A percentile compares a stretch with the other conserved stretches of the same genome.
Conservation (phyloP, 2,329 filamentous ascomycete genomes). For the Ophiocordyceps camponoti-rufipedis region DNA sequence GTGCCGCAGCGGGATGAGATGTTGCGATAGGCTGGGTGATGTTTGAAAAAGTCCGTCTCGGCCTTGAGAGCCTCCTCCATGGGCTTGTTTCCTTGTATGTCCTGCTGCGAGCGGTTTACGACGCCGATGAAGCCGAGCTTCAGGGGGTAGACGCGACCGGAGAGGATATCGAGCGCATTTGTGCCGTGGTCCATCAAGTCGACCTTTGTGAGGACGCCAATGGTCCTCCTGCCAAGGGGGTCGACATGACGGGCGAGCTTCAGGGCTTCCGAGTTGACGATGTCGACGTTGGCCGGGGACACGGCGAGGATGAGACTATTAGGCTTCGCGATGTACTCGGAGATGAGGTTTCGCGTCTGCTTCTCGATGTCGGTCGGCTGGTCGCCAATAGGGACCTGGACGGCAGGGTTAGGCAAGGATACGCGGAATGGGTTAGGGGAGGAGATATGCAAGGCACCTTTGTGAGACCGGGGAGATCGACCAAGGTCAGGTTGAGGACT, state of each 20-base stretch:
- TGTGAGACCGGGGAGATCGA: conserved; percentile 88
- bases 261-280: conserved; percentile 93
- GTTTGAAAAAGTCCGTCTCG: conserved; percentile 88
- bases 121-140: conserved; percentile 97
- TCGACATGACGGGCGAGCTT: conserved; percentile 96
- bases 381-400: conserved; percentile 82
- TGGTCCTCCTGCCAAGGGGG: conserved; percentile 81
- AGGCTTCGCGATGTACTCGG: conserved; percentile 96
- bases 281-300: conserved; percentile 91
- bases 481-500: conserved; percentile 87
- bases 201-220: conserved; percentile 91
- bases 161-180: conserved; percentile 94
- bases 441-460: conserved; percentile 39
- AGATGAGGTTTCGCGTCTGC: conserved; percentile 88
- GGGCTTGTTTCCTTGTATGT: conserved; percentile 92
- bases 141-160: conserved; percentile 85
- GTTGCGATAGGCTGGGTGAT: conserved; percentile 92
- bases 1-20: conserved; percentile 90
- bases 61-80: conserved; percentile 79
- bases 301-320: conserved; percentile 97
- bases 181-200: conserved; percentile 98
- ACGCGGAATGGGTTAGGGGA: neutral
- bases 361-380: conserved; percentile 97
- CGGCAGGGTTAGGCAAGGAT: conserved; percentile 5
- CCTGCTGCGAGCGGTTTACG: conserved; percentile 93